Conservation (phyloP, 2,329 filamentous ascomycete species). For the Aspergillus phoenicis region DNA sequence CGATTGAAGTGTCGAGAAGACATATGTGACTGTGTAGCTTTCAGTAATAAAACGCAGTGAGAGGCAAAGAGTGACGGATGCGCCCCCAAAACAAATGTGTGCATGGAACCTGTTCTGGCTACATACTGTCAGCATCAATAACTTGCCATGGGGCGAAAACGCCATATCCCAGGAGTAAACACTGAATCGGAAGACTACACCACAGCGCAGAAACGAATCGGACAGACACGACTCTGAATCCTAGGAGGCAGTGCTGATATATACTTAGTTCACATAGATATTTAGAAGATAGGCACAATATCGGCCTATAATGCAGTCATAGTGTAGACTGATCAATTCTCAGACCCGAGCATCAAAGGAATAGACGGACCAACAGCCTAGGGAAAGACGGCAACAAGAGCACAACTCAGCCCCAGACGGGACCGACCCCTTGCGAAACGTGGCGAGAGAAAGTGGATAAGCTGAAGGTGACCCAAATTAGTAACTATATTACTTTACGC, state of each 20-base stretch:
- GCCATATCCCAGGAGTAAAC: neutral
- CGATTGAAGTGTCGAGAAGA: neutral
- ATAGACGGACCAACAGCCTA: neutral
- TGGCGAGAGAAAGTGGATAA: constrained; percentile 1
- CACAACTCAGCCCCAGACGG: neutral
- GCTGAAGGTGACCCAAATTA: neutral
- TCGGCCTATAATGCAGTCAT: neutral
- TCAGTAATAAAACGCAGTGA: neutral
- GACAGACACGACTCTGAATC: neutral
- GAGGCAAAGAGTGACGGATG: neutral
- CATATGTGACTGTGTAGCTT: neutral
- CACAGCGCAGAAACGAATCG: neutral
- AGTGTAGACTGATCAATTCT: neutral
- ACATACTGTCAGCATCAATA: neutral
- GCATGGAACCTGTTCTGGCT: neutral
- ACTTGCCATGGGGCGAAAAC: neutral
- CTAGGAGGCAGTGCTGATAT: neutral
- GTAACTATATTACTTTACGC: neutral
- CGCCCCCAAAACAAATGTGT: neutral
- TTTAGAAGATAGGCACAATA: neutral
- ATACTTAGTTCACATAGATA: neutral
- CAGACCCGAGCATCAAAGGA: neutral
- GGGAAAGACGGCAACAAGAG: neutral
- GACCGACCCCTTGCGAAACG: neutral
- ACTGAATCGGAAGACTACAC: neutral